Evolutionary conservation across 768 basidiomycete species (phyloP), one percentile per base, ranked within the genome.

Genomic region (Saitozyma podzolica): DNA sequence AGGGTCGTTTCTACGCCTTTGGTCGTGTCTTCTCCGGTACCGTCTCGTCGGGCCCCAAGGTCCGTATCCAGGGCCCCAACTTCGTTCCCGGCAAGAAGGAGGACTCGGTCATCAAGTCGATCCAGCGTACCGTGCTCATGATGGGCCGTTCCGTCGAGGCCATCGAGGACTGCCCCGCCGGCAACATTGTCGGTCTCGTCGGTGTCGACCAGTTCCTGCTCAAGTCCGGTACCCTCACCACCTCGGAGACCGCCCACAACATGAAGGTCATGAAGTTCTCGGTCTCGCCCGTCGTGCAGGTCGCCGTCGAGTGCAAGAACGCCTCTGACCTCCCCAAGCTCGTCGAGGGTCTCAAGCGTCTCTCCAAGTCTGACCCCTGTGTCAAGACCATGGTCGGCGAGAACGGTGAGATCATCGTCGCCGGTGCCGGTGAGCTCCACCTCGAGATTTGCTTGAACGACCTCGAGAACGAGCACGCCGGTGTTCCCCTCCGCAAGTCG

Each of bases 231-330:
- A 99, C 96, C 66, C 87, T 99, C 78, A 99, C 96, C 64, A 87
- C 91, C 64, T 92, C 92, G 54, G 96, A 98, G 83, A 96, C 93
- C 57, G 96, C 96, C 56, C 96, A 99, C 86, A 99, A 99, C 86
- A 96, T 99, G 93, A 92, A 84, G 84, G 93, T 99, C 82, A 99
- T 99, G 96, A 92, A 90, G 84, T 97, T 97, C 87, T 98, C 94
- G 81, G 96, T 99, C 60, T 98, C 96, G 40, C 96, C 96, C 72
- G 96, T 99, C 80, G 96, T 99, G 50, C 96, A 88, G 80, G 92
- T 98, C 77, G 92, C 96, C 69, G 96, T 99, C 73, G 96, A 99
- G 82, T 96, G 98, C 82, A 98, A 98, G 89, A 99, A 98, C 81
- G 92, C 96, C 62, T 87, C 91, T 63, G 96, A 99, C 86, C 86